A percentile compares a stretch with the other conserved stretches of the same genome.
These are phyloP conservation scores for Neurospora sp. DNA, from an alignment of 495 filamentous ascomycete genomes.

Conservation along the genomic window DNA sequence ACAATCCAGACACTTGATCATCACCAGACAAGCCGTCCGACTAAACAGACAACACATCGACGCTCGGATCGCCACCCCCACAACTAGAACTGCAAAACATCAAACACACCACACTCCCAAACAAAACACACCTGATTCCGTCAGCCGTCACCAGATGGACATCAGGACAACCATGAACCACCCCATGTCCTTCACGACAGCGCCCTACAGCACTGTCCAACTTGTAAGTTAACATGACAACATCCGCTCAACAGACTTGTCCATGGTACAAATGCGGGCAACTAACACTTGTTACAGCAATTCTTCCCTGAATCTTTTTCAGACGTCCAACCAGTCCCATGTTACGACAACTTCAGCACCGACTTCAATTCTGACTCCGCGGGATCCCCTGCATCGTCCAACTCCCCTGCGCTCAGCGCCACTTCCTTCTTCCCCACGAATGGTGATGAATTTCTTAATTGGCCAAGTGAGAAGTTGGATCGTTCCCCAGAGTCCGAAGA, in stretches of 20 bases:
- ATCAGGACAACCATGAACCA: background rate
- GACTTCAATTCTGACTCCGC: conserved; percentile 24
- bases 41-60: background rate
- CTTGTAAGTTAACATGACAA: background rate
- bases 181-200: background rate
- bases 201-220: background rate
- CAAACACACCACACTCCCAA: background rate
- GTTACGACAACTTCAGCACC: conserved; percentile 13
- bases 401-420: conserved; percentile 17
- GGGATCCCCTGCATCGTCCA: conserved; percentile 13
- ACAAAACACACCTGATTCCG: background rate
- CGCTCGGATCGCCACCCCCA: background rate
- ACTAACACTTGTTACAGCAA: conserved; percentile 10
- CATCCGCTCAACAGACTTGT: background rate
- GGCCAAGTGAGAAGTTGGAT: conserved; percentile 9
- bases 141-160: background rate
- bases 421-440: conserved; percentile 14
- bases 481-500: conserved; percentile 9
- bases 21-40: background rate
- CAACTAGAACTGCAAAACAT: background rate
- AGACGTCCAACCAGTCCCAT: conserved; percentile 15
- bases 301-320: background rate
- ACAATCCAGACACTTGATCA: background rate
- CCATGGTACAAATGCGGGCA: background rate
- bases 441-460: conserved; percentile 10